Percentiles rank a stretch among this genome's conserved stretches.
phyloP scores from a whole-genome alignment of 2,329 filamentous ascomycete species.

The Rhynchosporium agropyri region DNA sequence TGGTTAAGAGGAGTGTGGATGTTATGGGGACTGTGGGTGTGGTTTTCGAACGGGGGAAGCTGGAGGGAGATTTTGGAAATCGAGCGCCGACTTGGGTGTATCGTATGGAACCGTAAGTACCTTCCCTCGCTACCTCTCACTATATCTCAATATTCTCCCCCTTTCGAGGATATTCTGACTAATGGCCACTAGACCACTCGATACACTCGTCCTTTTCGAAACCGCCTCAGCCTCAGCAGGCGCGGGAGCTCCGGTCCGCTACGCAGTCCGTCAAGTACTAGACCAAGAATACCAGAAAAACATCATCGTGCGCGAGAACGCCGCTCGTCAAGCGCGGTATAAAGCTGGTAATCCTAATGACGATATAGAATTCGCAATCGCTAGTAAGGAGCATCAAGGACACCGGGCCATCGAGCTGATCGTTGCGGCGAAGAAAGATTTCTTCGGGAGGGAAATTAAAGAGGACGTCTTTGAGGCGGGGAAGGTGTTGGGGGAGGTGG shows the following conservation, averaged over 20 bases:
- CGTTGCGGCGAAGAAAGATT: conserved; percentile 68
- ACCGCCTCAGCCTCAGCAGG: conserved; percentile 60
- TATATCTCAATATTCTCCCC: not conserved
- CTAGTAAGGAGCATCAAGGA: conserved; percentile 34
- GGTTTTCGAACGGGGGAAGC: conserved; percentile 75
- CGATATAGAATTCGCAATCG: conserved; percentile 38
- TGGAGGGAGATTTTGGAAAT: conserved; percentile 68
- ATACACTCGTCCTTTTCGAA: conserved; percentile 74
- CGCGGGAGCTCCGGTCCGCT: conserved; percentile 70
- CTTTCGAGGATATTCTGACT: conserved; percentile 5
- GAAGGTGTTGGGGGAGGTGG: conserved; percentile 46
- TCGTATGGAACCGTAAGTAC: conserved; percentile 86
- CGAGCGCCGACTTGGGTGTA: conserved; percentile 75
- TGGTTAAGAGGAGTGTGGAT: conserved; percentile 78
- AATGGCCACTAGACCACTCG: conserved; percentile 58
- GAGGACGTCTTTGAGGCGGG: conserved; percentile 43
- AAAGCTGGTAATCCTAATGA: conserved; percentile 51
- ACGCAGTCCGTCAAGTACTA: conserved; percentile 88
- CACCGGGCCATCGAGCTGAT: conserved; percentile 31
- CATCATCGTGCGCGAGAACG: conserved; percentile 65
- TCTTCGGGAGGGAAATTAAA: conserved; percentile 76
- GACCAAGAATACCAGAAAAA: conserved; percentile 86
- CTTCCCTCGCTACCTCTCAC: not conserved
- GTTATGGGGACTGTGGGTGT: conserved; percentile 84
- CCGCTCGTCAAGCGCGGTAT: conserved; percentile 67